Evolutionary conservation across 208 protist species (phyloP).

Genomic region (Trichomonas gallinae): DNA sequence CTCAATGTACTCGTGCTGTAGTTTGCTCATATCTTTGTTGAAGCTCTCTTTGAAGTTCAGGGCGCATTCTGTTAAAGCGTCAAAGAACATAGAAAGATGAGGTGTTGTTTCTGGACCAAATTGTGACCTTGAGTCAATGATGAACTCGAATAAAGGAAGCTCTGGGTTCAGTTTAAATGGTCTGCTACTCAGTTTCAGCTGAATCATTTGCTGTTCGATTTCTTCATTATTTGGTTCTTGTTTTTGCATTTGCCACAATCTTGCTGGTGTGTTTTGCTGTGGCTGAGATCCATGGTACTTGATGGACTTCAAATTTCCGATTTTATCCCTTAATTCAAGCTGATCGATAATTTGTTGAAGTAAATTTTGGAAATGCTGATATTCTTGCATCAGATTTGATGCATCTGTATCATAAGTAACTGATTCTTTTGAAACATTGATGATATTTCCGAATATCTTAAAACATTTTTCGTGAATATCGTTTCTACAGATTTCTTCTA

Average conservation of each 20-base stretch:
- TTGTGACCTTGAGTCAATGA: neutral
- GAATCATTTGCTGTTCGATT: neutral
- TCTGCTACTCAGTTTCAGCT: neutral
- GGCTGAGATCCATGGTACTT: neutral
- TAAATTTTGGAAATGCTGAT: neutral
- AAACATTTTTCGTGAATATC: neutral
- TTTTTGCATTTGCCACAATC: neutral
- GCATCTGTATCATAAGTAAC: neutral
- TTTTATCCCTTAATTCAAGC: neutral
- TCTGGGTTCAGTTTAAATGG: neutral
- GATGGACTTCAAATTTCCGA: neutral
- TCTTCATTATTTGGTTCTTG: neutral
- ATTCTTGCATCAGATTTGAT: neutral
- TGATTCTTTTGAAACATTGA: neutral
- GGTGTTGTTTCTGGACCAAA: neutral
- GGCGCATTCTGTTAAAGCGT: neutral
- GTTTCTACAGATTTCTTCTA: neutral
- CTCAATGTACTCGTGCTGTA: neutral
- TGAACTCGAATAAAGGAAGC: neutral
- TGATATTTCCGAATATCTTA: neutral
- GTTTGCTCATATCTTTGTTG: neutral
- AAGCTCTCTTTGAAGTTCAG: neutral
- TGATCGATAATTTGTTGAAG: neutral
- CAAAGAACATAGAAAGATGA: neutral
- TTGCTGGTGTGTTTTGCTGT: neutral